Conservation (phyloP, 495 filamentous ascomycete species). For the Penicillium roqueforti region DNA sequence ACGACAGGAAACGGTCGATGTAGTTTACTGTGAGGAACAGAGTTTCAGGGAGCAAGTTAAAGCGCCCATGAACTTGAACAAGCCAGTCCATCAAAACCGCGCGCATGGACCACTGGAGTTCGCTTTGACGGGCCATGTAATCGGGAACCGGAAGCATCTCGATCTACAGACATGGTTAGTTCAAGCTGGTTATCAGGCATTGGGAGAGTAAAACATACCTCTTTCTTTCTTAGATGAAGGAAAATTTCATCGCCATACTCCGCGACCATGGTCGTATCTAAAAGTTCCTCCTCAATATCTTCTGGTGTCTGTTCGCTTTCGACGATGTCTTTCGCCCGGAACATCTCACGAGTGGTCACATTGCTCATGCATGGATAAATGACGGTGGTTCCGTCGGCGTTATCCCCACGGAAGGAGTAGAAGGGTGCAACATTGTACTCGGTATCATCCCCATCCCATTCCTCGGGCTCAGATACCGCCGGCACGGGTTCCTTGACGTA, state of each 20-base stretch:
- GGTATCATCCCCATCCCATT: constrained; percentile 74
- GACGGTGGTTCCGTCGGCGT: constrained; percentile 70
- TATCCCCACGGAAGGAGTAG: constrained; percentile 67
- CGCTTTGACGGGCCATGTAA: constrained; percentile 96
- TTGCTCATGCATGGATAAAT: constrained; percentile 57
- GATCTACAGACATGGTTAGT: constrained; percentile 47
- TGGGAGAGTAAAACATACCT: constrained; percentile 56
- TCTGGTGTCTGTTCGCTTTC: constrained; percentile 53
- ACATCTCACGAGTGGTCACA: constrained; percentile 54
- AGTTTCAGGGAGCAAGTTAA: constrained; percentile 87
- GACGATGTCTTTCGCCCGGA: constrained; percentile 63
- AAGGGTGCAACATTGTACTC: constrained; percentile 76
- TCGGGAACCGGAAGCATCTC: constrained; percentile 78
- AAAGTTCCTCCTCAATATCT: constrained; percentile 79
- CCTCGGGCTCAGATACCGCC: constrained; percentile 57
- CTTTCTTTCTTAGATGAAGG: constrained; percentile 77
- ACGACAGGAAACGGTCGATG: constrained; percentile 92
- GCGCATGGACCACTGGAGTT: constrained; percentile 99
- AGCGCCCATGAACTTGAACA: constrained; percentile 90
- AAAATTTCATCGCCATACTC: constrained; percentile 97
- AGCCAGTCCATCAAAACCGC: constrained; percentile 98
- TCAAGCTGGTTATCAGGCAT: background rate
- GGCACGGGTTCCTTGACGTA: background rate
- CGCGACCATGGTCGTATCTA: constrained; percentile 97
- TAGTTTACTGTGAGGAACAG: constrained; percentile 91